Evolutionary conservation across 495 filamentous ascomycete genomes (phyloP).

Genomic region (Annulohypoxylon bovei): DNA sequence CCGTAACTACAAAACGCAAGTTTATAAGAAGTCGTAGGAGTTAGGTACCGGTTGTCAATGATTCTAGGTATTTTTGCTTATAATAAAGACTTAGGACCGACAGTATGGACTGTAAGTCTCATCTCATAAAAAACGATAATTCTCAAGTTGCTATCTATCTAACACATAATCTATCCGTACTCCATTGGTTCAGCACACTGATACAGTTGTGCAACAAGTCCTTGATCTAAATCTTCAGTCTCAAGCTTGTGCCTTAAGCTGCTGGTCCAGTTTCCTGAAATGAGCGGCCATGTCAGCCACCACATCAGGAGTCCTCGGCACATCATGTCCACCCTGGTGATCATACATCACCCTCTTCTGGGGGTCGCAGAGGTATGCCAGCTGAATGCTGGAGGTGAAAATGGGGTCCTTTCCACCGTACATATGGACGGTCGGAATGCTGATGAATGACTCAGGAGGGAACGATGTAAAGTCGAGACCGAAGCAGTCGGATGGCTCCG

Average conservation of each 20-base stretch:
- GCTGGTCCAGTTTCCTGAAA: slow-evolving; percentile 2
- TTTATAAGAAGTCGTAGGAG: not conserved
- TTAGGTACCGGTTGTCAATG: too few relatives aligned
- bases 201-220: not conserved
- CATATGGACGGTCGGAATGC: slow-evolving; percentile 5
- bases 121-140: not conserved
- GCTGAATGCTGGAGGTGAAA: slow-evolving; percentile 6
- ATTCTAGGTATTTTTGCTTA: not conserved
- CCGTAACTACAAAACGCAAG: not conserved
- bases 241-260: not conserved
- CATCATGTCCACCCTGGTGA: slow-evolving; percentile 1
- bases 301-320: slow-evolving; percentile 1
- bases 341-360: slow-evolving; percentile 8
- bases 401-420: slow-evolving; percentile 4
- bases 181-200: not conserved
- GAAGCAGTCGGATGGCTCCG: not conserved
- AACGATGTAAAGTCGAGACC: slow-evolving; percentile 2
- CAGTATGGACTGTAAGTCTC: not conserved
- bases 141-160: not conserved
- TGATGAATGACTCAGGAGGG: slow-evolving; percentile 1
- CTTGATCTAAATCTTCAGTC: not conserved
- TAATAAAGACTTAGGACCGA: not conserved
- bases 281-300: slow-evolving; percentile 1
- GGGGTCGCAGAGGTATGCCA: slow-evolving; percentile 6
- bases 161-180: not conserved